Base-by-base conservation (phyloP, 768 basidiomycete genomes). In the Porpolomopsis calyptriformis region DNA sequence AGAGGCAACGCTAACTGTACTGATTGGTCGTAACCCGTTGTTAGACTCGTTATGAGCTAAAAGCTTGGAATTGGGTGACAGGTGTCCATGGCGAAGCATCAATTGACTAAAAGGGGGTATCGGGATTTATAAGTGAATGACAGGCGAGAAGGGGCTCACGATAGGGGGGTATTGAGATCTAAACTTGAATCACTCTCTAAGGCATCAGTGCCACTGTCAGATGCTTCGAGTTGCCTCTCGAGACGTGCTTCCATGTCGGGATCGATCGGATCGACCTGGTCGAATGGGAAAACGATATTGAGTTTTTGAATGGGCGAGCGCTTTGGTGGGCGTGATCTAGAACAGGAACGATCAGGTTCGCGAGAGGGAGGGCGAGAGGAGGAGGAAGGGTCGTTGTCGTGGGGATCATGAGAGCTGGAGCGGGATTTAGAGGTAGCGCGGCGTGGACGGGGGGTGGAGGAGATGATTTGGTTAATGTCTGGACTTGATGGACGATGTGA, bases 161-260 rank as follows among this genome's bases (percentile, higher is more conserved):
- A 79, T 7, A 83, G 57, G 0, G 80, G 79, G 1, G 81, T 83
- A 53, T 82, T 80, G 25, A 83, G 54, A 61, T 83, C 81, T 41
- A 82, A 57, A 58, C 77, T 79, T 14, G 79, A 81, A 62, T 80
- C 78, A 1, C 29, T 31, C 14, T 31, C 29, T 31, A 7, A n/a
- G n/a, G n/a, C 29, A 31, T 14, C 45, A 18, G 70, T 71, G n/a
- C 74, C 76, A 20, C 64, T 62, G 1, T 49, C 69, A 8, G 59
- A 65, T 4, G 46, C 57, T 20, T 53, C 58, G 22, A 52, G 31
- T 34, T 55, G 50, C 37, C 51, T 54, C 42, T 54, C 59, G 29
- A 58, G 37, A 20, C 51, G 40, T 18, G 26, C 48, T 26, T 44
- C 52, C 27, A 49, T 52, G 1, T 49, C 49, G 9, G 45, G 51